phyloP scores from a whole-genome alignment of 2,329 filamentous ascomycete genomes.

The Hypocreales sp. region DNA sequence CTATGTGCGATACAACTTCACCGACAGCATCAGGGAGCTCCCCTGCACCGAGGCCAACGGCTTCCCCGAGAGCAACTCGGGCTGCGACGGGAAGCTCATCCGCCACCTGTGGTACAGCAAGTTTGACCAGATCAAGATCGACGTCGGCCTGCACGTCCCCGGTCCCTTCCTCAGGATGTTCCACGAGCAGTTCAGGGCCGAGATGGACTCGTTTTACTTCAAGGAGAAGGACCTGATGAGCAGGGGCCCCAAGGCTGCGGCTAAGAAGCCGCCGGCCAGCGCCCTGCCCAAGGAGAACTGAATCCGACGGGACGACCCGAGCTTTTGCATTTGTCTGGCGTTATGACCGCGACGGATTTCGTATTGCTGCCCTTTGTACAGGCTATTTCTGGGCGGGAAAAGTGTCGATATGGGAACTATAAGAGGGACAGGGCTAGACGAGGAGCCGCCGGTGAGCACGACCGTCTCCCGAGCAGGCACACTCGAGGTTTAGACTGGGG shows the following conservation, averaged over 20 bases:
- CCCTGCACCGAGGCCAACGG: slow-evolving; percentile 27
- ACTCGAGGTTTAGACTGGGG: too few relatives aligned
- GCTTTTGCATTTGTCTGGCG: too few relatives aligned
- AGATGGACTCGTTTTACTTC: slow-evolving; percentile 18
- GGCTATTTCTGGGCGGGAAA: too few relatives aligned
- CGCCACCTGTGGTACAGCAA: slow-evolving; percentile 28
- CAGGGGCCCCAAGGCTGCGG: slow-evolving; percentile 5
- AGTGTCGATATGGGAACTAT: too few relatives aligned
- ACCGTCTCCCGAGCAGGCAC: too few relatives aligned
- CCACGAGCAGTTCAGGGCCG: slow-evolving; percentile 18
- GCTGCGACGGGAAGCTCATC: slow-evolving; percentile 24
- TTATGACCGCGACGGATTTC: too few relatives aligned
- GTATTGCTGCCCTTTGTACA: too few relatives aligned
- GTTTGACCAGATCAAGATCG: slow-evolving; percentile 20
- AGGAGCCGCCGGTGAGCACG: too few relatives aligned
- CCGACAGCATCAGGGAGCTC: slow-evolving; percentile 22
- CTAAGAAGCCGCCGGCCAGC: too few relatives aligned
- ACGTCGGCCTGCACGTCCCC: slow-evolving; percentile 21
- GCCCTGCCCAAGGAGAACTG: too few relatives aligned
- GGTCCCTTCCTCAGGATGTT: slow-evolving; percentile 19
- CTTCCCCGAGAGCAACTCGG: slow-evolving; percentile 20
- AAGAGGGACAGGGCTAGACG: too few relatives aligned
- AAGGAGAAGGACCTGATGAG: slow-evolving; percentile 19
- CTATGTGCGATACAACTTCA: slow-evolving; percentile 25
- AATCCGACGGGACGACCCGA: too few relatives aligned